Percentiles rank a stretch among this genome's conserved stretches.
Conservation (phyloP, 257 asterid species). For the Ligustrum vulgare region DNA sequence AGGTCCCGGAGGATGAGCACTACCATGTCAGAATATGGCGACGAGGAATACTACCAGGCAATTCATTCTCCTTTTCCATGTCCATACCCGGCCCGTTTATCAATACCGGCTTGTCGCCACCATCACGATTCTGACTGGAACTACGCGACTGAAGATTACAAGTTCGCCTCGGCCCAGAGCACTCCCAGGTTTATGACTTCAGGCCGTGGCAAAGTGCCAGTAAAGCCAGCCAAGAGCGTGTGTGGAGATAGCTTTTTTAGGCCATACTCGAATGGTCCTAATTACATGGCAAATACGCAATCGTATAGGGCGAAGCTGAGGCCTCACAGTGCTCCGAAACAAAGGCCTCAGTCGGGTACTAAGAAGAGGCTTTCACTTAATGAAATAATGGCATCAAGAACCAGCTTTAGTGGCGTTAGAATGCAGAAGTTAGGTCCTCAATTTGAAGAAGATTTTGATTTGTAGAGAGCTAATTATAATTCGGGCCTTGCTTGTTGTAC, state of each 20-base stretch:
- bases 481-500: no score
- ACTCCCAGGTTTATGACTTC: conserved; percentile 63
- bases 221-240: conserved; percentile 70
- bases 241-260: conserved; percentile 67
- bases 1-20: conserved; percentile 41
- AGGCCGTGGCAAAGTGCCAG: conserved; percentile 39
- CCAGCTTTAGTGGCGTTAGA: conserved; percentile 55
- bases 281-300: conserved; percentile 55
- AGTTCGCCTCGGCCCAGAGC: conserved; percentile 67
- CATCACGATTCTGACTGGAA: conserved; percentile 69
- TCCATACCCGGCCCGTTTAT: conserved; percentile 39
- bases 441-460: conserved; percentile 35
- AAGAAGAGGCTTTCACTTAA: conserved; percentile 43
- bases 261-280: conserved; percentile 50
- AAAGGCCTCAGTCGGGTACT: conserved; percentile 41
- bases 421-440: conserved; percentile 41
- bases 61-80: conserved; percentile 38
- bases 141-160: conserved; percentile 43
- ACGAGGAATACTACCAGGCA: conserved; percentile 36
- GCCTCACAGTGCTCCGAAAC: conserved; percentile 55
- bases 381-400: conserved; percentile 55
- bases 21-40: conserved; percentile 41
- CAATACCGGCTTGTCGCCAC: conserved; percentile 56
- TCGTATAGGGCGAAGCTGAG: conserved; percentile 51
- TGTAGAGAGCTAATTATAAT: conserved; percentile 11